phyloP scores from a whole-genome alignment of 768 basidiomycete species.

The Boletus patriciae region DNA sequence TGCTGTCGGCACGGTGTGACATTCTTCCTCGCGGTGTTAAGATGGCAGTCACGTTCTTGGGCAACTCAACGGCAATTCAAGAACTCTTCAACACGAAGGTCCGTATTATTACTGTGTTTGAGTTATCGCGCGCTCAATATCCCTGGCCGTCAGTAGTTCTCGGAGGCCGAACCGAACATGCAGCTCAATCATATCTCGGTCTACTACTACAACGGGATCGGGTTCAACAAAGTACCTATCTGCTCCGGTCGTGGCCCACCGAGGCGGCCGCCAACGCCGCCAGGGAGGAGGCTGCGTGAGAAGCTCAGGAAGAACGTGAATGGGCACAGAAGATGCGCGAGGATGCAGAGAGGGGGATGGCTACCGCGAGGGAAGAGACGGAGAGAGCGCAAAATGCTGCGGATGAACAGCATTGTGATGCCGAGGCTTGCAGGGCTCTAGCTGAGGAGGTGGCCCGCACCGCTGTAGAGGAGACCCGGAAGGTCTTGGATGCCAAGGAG shows the following conservation, averaged over 20 bases:
- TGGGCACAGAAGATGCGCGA: not conserved
- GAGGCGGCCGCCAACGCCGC: constrained; percentile 6
- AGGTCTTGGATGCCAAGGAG: constrained; percentile 41
- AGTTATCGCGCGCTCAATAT: too few species aligned
- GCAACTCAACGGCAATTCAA: constrained; percentile 96
- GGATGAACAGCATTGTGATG: constrained; percentile 11
- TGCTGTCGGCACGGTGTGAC: constrained; percentile 97
- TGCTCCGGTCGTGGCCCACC: constrained; percentile 67
- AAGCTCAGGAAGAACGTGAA: not conserved
- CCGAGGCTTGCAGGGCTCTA: constrained; percentile 2
- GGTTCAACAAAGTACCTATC: too few species aligned
- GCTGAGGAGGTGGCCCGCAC: constrained; percentile 9
- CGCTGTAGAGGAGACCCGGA: constrained; percentile 15
- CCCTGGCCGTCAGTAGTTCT: too few species aligned
- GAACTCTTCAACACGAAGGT: constrained; percentile 99
- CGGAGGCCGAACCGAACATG: too few species aligned
- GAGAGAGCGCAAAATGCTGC: constrained; percentile 6
- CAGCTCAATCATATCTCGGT: too few species aligned
- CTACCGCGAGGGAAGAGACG: constrained; percentile 11
- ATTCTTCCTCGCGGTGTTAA: constrained; percentile 93
- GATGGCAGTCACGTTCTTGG: constrained; percentile 97
- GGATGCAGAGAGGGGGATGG: constrained; percentile 6
- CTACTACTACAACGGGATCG: too few species aligned
- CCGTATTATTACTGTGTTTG: too few species aligned
- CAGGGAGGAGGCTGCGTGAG: constrained; percentile 5